These are phyloP conservation scores for Russula emetica DNA, from an alignment of 768 basidiomycete species.

Conservation along the genomic window DNA sequence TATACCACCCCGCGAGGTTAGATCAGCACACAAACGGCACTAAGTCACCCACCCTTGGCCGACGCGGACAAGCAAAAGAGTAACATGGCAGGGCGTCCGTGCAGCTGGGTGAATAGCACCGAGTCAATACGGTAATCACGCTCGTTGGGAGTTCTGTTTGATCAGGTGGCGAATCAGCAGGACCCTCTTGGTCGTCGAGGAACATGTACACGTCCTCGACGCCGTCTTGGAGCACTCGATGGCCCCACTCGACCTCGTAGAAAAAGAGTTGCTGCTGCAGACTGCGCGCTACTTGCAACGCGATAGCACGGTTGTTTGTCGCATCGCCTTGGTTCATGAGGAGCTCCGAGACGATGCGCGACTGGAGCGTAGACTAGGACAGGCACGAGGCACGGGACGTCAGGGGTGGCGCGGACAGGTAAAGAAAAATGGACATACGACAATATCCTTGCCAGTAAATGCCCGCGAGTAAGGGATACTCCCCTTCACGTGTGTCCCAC, in stretches of 20 bases:
- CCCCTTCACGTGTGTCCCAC: constrained; percentile 85
- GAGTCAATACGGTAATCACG: constrained; percentile 83
- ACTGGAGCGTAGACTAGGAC: constrained; percentile 80
- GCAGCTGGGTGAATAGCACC: constrained; percentile 87
- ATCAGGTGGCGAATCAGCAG: constrained; percentile 55
- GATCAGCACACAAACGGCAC: constrained; percentile 5
- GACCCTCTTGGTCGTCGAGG: constrained; percentile 71
- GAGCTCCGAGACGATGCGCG: constrained; percentile 79
- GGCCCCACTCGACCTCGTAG: constrained; percentile 95
- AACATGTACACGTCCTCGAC: constrained; percentile 95
- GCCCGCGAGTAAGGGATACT: constrained; percentile 86
- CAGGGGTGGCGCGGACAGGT: neutral
- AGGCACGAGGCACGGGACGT: neutral
- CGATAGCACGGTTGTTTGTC: constrained; percentile 74
- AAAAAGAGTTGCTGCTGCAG: constrained; percentile 92
- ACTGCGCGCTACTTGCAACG: constrained; percentile 83
- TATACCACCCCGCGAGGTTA: neutral
- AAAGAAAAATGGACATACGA: constrained; percentile 50
- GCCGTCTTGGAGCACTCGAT: constrained; percentile 72
- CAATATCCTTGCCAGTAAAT: constrained; percentile 93
- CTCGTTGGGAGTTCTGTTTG: constrained; percentile 79
- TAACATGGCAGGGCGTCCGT: constrained; percentile 78
- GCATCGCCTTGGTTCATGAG: constrained; percentile 69
- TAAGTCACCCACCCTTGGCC: constrained; percentile 41
- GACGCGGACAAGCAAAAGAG: constrained; percentile 70